Conservation (phyloP, 148 eudicot species). For the Rheum nobile region DNA sequence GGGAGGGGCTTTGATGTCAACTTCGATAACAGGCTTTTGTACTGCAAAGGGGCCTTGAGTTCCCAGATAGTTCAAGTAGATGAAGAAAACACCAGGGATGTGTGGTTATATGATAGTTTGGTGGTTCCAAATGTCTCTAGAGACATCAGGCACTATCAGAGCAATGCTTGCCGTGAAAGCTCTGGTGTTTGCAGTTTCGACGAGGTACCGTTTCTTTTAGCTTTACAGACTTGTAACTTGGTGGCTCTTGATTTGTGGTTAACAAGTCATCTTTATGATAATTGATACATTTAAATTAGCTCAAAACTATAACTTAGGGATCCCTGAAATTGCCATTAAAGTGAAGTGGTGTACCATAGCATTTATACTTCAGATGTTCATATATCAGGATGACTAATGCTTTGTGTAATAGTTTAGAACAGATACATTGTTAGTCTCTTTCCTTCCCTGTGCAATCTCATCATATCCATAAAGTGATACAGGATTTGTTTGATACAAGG, state of each 20-base stretch:
- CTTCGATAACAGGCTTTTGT: constrained; percentile 77
- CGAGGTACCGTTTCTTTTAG: constrained; percentile 36
- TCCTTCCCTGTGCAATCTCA: not conserved
- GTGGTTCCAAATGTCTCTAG: constrained; percentile 57
- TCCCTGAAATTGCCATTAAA: not conserved
- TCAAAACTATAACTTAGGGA: not conserved
- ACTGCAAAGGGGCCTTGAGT: constrained; percentile 70
- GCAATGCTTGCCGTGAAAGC: constrained; percentile 33
- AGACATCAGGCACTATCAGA: constrained; percentile 37
- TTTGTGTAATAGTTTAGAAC: not conserved
- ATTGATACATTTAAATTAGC: not conserved
- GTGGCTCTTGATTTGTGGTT: not conserved
- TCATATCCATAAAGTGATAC: not conserved
- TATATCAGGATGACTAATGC: too few relatives aligned
- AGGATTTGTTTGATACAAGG: not conserved
- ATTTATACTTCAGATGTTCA: not conserved
- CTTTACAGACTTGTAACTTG: not conserved
- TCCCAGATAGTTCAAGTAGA: constrained; percentile 75
- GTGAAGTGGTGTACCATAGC: not conserved
- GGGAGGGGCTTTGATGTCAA: constrained; percentile 93
- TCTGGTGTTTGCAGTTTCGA: constrained; percentile 50
- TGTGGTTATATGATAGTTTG: constrained; percentile 43
- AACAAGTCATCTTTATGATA: not conserved
- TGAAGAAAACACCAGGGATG: constrained; percentile 58
- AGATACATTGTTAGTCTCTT: not conserved